Evolutionary conservation across 257 asterid genomes (phyloP).

Genomic region (Gentiana straminea): DNA sequence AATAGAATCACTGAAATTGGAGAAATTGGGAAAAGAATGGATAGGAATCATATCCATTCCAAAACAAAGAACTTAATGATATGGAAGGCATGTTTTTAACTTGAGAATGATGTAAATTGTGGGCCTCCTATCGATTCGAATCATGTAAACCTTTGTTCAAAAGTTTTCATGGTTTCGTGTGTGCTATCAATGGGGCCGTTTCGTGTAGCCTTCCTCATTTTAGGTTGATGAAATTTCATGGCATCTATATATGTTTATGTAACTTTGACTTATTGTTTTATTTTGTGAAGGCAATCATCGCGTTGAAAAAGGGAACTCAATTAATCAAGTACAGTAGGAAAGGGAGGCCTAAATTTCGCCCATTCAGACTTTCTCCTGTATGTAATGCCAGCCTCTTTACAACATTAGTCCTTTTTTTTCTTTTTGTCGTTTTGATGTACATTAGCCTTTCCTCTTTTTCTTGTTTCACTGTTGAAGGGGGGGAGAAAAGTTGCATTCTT

Average conservation of each 20-base stretch:
- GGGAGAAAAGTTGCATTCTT: no score
- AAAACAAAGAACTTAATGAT: no score
- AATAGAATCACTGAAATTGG: no score
- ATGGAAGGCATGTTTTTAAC: neutral
- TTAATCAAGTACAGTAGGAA: constrained; percentile 88
- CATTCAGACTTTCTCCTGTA: constrained; percentile 87
- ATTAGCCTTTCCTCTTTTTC: no score
- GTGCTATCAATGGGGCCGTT: neutral
- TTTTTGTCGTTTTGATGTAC: no score
- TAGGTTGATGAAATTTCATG: neutral
- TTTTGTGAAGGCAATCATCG: neutral
- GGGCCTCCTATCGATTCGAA: no score
- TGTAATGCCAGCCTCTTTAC: constrained; percentile 11
- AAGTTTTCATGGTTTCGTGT: neutral
- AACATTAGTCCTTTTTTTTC: no score
- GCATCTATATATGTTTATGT: constrained; percentile 4
- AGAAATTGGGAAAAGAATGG: no score
- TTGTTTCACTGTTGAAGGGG: no score
- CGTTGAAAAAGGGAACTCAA: constrained; percentile 94
- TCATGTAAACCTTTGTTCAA: neutral
- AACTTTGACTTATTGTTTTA: constrained; percentile 7
- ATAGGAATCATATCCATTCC: no score
- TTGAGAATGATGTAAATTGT: neutral
- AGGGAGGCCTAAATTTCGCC: constrained; percentile 92
- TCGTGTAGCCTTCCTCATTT: no score